A percentile compares a stretch with the other conserved stretches of the same genome.
Evolutionary conservation across 2,329 filamentous ascomycete species (phyloP).

Genomic region (Talaromyces sp.): DNA sequence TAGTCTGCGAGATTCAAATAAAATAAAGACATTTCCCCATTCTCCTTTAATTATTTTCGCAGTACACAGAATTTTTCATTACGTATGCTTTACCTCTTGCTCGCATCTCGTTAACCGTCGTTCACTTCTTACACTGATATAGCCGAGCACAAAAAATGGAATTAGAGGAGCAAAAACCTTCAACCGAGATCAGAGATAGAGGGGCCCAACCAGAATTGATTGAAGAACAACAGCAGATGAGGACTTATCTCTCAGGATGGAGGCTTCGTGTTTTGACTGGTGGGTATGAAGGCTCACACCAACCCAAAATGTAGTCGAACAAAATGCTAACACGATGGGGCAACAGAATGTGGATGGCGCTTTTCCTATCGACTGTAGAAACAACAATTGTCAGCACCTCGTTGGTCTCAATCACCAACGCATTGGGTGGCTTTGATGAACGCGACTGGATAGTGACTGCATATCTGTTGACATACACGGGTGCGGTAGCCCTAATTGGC

Average conservation of each 20-base stretch:
- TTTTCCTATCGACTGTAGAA: constrained; percentile 49
- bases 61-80: neutral
- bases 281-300: neutral
- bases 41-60: neutral
- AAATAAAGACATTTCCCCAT: neutral
- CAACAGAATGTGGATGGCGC: constrained; percentile 24
- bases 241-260: constrained; percentile 3
- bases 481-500: constrained; percentile 23
- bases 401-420: constrained; percentile 45
- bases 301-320: neutral
- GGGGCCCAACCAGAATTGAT: neutral
- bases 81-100: neutral
- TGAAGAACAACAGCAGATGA: neutral
- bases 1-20: neutral
- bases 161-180: neutral
- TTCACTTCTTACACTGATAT: neutral
- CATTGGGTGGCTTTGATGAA: constrained; percentile 36
- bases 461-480: constrained; percentile 51
- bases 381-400: constrained; percentile 53
- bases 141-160: neutral
- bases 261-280: neutral
- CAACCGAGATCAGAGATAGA: too few species aligned
- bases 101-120: neutral
- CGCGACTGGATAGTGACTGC: constrained; percentile 49
- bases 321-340: neutral